phyloP scores from a whole-genome alignment of 2,329 filamentous ascomycete genomes.

The Bipolaris zeicola region DNA sequence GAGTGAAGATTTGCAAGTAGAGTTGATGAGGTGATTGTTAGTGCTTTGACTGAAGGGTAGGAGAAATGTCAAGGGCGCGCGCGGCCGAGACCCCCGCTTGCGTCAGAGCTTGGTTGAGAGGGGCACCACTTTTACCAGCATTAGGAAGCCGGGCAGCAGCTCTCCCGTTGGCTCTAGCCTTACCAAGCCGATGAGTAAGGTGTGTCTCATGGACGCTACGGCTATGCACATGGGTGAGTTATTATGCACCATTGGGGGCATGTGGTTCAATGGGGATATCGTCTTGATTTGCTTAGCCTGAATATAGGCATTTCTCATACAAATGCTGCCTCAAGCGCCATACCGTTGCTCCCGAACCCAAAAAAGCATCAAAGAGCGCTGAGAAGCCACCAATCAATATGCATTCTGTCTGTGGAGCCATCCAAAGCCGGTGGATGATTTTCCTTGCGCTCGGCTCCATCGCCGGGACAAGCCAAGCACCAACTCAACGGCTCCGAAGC shows the following conservation, averaged over 20 bases:
- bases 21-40: constrained; percentile 13
- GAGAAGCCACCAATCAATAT: constrained; percentile 36
- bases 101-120: constrained; percentile 30
- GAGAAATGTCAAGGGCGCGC: constrained; percentile 22
- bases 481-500: constrained; percentile 25
- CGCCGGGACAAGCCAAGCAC: constrained; percentile 27
- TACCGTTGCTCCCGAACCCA: constrained; percentile 35
- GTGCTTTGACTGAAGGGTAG: constrained; percentile 15
- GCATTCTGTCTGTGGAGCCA: constrained; percentile 28
- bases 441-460: constrained; percentile 27
- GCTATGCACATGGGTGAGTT: constrained; percentile 5
- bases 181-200: constrained; percentile 37
- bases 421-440: constrained; percentile 26
- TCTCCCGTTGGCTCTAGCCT: constrained; percentile 32
- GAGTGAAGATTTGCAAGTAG: constrained; percentile 18
- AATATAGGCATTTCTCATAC: constrained; percentile 34
- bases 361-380: constrained; percentile 35
- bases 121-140: constrained; percentile 23
- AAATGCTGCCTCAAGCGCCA: constrained; percentile 47
- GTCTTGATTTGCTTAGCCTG: constrained; percentile 43
- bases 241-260: constrained; percentile 11
- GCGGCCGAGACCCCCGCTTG: constrained; percentile 30
- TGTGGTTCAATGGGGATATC: constrained; percentile 34
- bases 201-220: constrained; percentile 1
- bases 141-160: constrained; percentile 17